Evolutionary conservation across 345 rosid genomes (phyloP).

Genomic region (Arabis hirsuta): DNA sequence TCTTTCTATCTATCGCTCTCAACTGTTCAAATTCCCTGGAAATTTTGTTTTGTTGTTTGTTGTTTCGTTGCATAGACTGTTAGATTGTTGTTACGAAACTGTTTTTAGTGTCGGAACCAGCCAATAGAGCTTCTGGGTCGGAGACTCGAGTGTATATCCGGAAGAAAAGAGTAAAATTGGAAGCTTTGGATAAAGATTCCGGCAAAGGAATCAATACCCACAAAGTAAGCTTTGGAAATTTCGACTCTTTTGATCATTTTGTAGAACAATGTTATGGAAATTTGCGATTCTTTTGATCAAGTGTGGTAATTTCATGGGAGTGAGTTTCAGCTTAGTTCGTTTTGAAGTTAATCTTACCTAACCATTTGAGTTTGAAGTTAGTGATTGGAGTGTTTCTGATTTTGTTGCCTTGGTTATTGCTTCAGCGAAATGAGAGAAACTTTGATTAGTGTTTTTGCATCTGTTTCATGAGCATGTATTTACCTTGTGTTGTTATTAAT

Average conservation of each 20-base stretch:
- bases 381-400: background rate
- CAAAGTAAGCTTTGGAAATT: slow-evolving; percentile 10
- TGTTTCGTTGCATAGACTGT: background rate
- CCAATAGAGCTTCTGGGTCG: slow-evolving; percentile 36
- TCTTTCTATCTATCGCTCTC: background rate
- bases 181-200: slow-evolving; percentile 44
- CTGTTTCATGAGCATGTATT: background rate
- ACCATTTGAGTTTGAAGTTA: background rate
- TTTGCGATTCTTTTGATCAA: slow-evolving; percentile 4
- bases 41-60: background rate
- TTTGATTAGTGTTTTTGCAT: slow-evolving; percentile 12
- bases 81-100: background rate
- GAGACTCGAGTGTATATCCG: slow-evolving; percentile 60
- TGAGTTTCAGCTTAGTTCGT: background rate
- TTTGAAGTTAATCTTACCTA: background rate
- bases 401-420: background rate
- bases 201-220: slow-evolving; percentile 25
- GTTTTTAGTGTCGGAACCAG: slow-evolving; percentile 32
- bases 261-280: slow-evolving; percentile 12
- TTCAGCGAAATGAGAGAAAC: slow-evolving; percentile 5
- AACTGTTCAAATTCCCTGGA: background rate
- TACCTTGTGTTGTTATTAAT: background rate
- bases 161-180: slow-evolving; percentile 55
- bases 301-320: background rate
- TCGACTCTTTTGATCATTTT: background rate